Percentiles rank a stretch among this genome's conserved stretches.
phyloP scores from a whole-genome alignment of 192 early-diverging fungal genomes.

The Podila verticillata region DNA sequence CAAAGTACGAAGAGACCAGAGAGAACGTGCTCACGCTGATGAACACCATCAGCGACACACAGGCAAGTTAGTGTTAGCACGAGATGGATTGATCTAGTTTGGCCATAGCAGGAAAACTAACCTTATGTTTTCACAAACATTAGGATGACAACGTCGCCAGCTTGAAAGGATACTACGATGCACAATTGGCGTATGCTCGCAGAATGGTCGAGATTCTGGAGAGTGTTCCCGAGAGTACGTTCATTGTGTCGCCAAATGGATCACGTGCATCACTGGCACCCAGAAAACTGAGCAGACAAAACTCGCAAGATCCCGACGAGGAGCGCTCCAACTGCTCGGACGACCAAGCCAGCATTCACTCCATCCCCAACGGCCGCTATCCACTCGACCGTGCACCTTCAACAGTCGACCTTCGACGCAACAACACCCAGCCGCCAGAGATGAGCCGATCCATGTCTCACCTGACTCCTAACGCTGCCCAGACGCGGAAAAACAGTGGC shows the following conservation, averaged over 20 bases:
- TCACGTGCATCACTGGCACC: constrained; percentile 26
- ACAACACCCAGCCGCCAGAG: constrained; percentile 18
- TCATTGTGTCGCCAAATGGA: constrained; percentile 31
- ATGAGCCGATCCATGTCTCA: constrained; percentile 58
- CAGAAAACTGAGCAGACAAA: constrained; percentile 26
- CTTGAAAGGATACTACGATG: constrained; percentile 42
- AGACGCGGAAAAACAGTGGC: constrained; percentile 43
- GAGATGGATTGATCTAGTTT: not conserved
- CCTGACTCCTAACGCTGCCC: constrained; percentile 41
- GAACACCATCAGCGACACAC: constrained; percentile 83
- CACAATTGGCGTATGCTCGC: constrained; percentile 39
- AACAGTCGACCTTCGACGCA: constrained; percentile 25
- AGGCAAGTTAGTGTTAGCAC: constrained; percentile 67
- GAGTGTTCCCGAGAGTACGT: constrained; percentile 41
- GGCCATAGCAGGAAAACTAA: too few relatives aligned
- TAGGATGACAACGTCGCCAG: constrained; percentile 40
- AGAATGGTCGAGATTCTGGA: constrained; percentile 41
- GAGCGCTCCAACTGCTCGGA: constrained; percentile 26
- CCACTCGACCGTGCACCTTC: constrained; percentile 56
- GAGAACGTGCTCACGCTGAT: constrained; percentile 81
- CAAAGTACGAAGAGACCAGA: constrained; percentile 94
- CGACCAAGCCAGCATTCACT: constrained; percentile 44
- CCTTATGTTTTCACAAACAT: not conserved
- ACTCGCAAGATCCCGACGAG: constrained; percentile 42
- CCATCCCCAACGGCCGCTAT: constrained; percentile 52